Evolutionary conservation across 257 asterid species (phyloP).

Genomic region (Agastache rugosa): DNA sequence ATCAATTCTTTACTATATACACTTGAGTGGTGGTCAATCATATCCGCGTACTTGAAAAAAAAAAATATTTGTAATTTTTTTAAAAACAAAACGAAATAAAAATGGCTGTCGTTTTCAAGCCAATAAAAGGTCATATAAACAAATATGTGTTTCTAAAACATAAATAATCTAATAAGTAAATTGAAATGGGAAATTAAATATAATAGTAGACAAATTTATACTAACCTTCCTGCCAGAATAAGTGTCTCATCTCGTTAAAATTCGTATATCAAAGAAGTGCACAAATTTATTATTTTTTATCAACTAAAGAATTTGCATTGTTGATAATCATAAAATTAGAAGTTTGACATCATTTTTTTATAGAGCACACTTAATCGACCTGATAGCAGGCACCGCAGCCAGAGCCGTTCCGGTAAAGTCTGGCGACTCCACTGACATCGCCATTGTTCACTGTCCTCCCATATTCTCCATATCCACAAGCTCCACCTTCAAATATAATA

Average conservation of each 20-base stretch:
- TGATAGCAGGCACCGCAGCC: conserved; percentile 93
- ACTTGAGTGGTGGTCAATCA: neutral
- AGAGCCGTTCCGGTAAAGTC: conserved; percentile 73
- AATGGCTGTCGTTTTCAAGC: neutral
- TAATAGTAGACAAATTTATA: neutral
- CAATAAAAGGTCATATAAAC: neutral
- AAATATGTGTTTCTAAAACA: neutral
- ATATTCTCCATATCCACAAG: conserved; percentile 87
- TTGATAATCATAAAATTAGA: no score
- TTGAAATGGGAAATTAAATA: neutral
- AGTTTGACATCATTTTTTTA: no score
- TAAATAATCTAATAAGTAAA: neutral
- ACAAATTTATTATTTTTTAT: no score
- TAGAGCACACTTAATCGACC: conserved; percentile 33
- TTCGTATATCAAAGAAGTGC: no score
- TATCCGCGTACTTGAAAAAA: no score
- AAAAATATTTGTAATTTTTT: neutral
- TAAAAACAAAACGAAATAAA: neutral
- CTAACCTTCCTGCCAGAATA: no score
- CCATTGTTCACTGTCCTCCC: conserved; percentile 70
- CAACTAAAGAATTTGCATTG: no score
- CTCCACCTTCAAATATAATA: conserved; percentile 57
- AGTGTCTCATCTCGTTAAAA: no score
- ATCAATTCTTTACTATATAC: no score
- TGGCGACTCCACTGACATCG: conserved; percentile 63